A percentile compares a stretch with the other conserved stretches of the same genome.
These are phyloP conservation scores for Alternaria postmessia DNA, from an alignment of 2,329 filamentous ascomycete genomes.

Conservation along the genomic window DNA sequence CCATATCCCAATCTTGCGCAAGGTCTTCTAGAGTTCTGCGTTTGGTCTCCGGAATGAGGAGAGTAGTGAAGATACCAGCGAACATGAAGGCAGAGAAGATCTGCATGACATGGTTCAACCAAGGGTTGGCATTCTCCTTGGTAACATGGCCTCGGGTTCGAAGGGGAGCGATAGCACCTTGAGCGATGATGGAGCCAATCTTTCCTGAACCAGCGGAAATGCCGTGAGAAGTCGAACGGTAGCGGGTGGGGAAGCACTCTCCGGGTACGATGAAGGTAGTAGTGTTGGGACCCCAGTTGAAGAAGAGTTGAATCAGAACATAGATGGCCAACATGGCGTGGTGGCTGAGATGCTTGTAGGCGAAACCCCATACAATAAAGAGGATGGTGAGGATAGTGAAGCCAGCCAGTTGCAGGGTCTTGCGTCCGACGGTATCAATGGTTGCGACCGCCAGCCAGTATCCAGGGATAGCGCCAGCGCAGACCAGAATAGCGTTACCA, in stretches of 20 bases:
- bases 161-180: slow-evolving; percentile 58
- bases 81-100: slow-evolving; percentile 85
- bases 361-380: slow-evolving; percentile 48
- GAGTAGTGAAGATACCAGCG: slow-evolving; percentile 70
- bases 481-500: slow-evolving; percentile 79
- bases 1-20: slow-evolving; percentile 54
- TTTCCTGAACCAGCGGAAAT: slow-evolving; percentile 60
- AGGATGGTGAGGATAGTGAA: slow-evolving; percentile 46
- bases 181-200: slow-evolving; percentile 59
- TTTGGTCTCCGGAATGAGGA: slow-evolving; percentile 80
- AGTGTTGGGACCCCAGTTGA: slow-evolving; percentile 60
- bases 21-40: slow-evolving; percentile 77
- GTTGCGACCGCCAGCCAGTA: slow-evolving; percentile 69
- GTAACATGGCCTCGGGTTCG: slow-evolving; percentile 60
- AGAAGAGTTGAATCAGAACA: slow-evolving; percentile 60
- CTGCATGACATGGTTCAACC: slow-evolving; percentile 77
- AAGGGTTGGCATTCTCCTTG: slow-evolving; percentile 60
- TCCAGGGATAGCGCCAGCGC: slow-evolving; percentile 79
- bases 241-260: slow-evolving; percentile 60
- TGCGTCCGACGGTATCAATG: slow-evolving; percentile 73
- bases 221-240: slow-evolving; percentile 59
- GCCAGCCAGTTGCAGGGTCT: slow-evolving; percentile 45
- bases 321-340: slow-evolving; percentile 57
- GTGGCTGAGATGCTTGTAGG: slow-evolving; percentile 45
- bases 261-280: slow-evolving; percentile 62